These are phyloP conservation scores for Dipodascopsis uninucleata DNA, from an alignment of 805 yeast species.

Conservation along the genomic window DNA sequence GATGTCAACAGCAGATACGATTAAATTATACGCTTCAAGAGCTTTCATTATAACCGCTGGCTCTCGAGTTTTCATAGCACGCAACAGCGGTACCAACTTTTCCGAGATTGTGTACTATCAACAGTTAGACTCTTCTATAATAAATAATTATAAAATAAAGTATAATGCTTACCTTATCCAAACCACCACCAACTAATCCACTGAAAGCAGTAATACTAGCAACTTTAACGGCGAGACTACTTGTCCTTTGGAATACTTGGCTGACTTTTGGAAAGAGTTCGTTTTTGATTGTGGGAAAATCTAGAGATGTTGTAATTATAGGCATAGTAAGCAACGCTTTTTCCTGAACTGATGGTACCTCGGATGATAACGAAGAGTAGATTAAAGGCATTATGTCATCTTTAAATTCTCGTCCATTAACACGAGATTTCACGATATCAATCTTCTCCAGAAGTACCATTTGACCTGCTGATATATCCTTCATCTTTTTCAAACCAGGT, in stretches of 20 bases:
- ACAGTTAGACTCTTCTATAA: background rate
- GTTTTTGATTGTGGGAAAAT: slow-evolving; percentile 68
- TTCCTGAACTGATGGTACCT: slow-evolving; percentile 49
- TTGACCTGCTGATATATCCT: slow-evolving; percentile 41
- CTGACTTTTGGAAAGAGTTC: slow-evolving; percentile 71
- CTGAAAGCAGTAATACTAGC: slow-evolving; percentile 61
- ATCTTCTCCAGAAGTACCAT: slow-evolving; percentile 49
- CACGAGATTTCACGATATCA: slow-evolving; percentile 45
- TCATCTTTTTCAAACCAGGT: slow-evolving; percentile 43
- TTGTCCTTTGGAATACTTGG: slow-evolving; percentile 75
- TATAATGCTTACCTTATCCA: slow-evolving; percentile 58
- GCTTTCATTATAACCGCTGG: slow-evolving; percentile 55
- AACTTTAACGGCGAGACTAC: slow-evolving; percentile 73
- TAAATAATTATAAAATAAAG: background rate
- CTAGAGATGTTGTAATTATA: slow-evolving; percentile 47
- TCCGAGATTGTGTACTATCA: slow-evolving; percentile 57
- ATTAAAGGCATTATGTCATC: slow-evolving; percentile 46
- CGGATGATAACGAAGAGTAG: slow-evolving; percentile 36
- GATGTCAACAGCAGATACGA: slow-evolving; percentile 42
- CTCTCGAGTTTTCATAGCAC: slow-evolving; percentile 72
- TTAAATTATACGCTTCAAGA: slow-evolving; percentile 42
- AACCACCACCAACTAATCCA: slow-evolving; percentile 53
- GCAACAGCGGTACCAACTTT: slow-evolving; percentile 73
- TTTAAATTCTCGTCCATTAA: slow-evolving; percentile 52
- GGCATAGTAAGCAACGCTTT: slow-evolving; percentile 46